These are phyloP conservation scores for Nitzschia putrida DNA, from an alignment of 108 stramenopile genomes.

Conservation along the genomic window DNA sequence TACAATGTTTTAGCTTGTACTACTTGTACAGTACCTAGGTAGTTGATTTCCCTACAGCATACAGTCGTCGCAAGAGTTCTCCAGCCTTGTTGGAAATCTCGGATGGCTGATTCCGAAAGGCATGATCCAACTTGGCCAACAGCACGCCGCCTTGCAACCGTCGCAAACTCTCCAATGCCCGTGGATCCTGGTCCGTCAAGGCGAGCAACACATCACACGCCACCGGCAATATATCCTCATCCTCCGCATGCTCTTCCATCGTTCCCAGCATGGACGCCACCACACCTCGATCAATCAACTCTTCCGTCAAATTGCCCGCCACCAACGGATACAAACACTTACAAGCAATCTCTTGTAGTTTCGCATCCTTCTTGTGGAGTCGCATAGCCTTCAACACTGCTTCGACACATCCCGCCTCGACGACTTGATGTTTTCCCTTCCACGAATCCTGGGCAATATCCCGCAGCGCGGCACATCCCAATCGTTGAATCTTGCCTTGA, in stretches of 20 bases:
- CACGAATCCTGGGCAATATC: slow-evolving; percentile 27
- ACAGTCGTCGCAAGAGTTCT: slow-evolving; percentile 19
- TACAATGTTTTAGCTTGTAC: not conserved
- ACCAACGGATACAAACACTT: slow-evolving; percentile 18
- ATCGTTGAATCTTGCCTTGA: slow-evolving; percentile 19
- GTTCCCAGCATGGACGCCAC: slow-evolving; percentile 11
- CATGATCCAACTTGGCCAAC: slow-evolving; percentile 24
- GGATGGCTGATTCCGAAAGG: slow-evolving; percentile 8
- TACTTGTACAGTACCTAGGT: not conserved
- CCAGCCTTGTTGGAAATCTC: slow-evolving; percentile 22
- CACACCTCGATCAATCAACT: slow-evolving; percentile 14
- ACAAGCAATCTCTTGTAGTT: slow-evolving; percentile 12
- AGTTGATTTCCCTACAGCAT: not conserved
- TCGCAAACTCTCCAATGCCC: slow-evolving; percentile 11
- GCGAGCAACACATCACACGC: slow-evolving; percentile 23
- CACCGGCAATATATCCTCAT: slow-evolving; percentile 21
- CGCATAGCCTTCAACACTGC: slow-evolving; percentile 21
- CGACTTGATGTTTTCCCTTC: slow-evolving; percentile 5
- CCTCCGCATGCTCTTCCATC: slow-evolving; percentile 16
- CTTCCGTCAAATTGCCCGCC: slow-evolving; percentile 9
- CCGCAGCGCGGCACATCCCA: slow-evolving; percentile 14
- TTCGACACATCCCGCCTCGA: slow-evolving; percentile 14
- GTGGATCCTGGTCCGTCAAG: slow-evolving; percentile 12
- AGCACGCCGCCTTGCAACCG: slow-evolving; percentile 8
- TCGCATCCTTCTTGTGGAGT: slow-evolving; percentile 14